phyloP scores from a whole-genome alignment of 805 yeast genomes.

The Candida bentonensis region DNA sequence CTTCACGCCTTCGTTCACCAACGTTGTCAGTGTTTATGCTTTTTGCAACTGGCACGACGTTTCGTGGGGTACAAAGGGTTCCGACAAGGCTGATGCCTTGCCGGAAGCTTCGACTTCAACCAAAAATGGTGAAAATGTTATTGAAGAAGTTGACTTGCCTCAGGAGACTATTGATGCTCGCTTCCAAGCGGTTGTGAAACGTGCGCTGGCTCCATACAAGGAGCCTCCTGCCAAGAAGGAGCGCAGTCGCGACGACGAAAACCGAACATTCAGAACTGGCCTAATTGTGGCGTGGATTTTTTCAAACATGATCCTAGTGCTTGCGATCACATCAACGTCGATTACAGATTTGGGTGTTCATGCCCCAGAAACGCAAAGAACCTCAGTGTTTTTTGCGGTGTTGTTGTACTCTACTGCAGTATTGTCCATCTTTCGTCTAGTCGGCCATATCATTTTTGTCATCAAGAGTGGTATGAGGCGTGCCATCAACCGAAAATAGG shows the following conservation, averaged over 20 bases:
- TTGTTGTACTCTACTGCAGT: slow-evolving; percentile 50
- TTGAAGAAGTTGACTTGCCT: slow-evolving; percentile 34
- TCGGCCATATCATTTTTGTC: slow-evolving; percentile 40
- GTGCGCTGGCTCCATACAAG: slow-evolving; percentile 36
- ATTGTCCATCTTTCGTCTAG: slow-evolving; percentile 40
- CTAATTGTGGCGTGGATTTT: slow-evolving; percentile 26
- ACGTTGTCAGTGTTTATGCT: slow-evolving; percentile 48
- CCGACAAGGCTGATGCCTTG: slow-evolving; percentile 36
- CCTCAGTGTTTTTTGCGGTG: slow-evolving; percentile 29
- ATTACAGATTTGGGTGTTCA: slow-evolving; percentile 23
- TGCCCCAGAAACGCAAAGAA: slow-evolving; percentile 23
- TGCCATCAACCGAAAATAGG: slow-evolving; percentile 10
- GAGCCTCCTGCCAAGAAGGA: slow-evolving; percentile 20
- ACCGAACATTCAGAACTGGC: slow-evolving; percentile 28
- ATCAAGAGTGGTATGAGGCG: slow-evolving; percentile 12
- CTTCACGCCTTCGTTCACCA: slow-evolving; percentile 24
- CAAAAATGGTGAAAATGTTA: slow-evolving; percentile 42
- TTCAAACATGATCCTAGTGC: slow-evolving; percentile 23
- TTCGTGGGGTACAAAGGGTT: slow-evolving; percentile 67
- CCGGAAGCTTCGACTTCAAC: slow-evolving; percentile 36
- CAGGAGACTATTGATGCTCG: slow-evolving; percentile 41
- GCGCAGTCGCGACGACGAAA: slow-evolving; percentile 21
- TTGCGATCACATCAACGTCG: slow-evolving; percentile 24
- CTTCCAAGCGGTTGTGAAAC: slow-evolving; percentile 31
- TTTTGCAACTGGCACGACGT: slow-evolving; percentile 61